phyloP scores from a whole-genome alignment of 805 yeast genomes.

The Pichia eremophila region DNA sequence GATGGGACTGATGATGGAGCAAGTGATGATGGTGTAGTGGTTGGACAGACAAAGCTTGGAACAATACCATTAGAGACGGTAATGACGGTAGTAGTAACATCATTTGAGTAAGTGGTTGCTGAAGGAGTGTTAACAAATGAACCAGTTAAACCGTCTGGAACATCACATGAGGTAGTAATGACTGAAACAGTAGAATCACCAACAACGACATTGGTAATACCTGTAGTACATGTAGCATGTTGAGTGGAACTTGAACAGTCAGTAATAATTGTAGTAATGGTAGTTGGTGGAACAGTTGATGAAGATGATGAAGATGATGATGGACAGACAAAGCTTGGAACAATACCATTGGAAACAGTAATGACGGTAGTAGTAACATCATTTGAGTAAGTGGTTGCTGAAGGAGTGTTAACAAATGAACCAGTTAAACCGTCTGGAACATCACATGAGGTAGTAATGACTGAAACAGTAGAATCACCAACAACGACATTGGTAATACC shows the following conservation, averaged over 20 bases:
- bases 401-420: constrained; percentile 3
- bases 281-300: neutral
- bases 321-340: constrained; percentile 4
- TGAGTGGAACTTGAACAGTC: neutral
- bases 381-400: neutral
- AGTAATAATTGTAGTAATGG: neutral
- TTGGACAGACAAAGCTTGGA: constrained; percentile 4
- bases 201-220: neutral
- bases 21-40: neutral
- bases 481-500: constrained; percentile 1
- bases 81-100: neutral
- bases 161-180: constrained; percentile 7
- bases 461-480: neutral
- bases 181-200: neutral
- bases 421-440: constrained; percentile 4
- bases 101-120: neutral
- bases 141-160: constrained; percentile 3
- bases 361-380: neutral
- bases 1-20: neutral
- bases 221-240: constrained; percentile 1
- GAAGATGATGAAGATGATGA: constrained; percentile 1
- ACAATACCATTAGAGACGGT: constrained; percentile 4
- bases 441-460: constrained; percentile 8
- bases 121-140: constrained; percentile 3
- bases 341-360: constrained; percentile 3